Base-by-base conservation (phyloP, 2,329 filamentous ascomycete species). In the Chaetomium strumarium region DNA sequence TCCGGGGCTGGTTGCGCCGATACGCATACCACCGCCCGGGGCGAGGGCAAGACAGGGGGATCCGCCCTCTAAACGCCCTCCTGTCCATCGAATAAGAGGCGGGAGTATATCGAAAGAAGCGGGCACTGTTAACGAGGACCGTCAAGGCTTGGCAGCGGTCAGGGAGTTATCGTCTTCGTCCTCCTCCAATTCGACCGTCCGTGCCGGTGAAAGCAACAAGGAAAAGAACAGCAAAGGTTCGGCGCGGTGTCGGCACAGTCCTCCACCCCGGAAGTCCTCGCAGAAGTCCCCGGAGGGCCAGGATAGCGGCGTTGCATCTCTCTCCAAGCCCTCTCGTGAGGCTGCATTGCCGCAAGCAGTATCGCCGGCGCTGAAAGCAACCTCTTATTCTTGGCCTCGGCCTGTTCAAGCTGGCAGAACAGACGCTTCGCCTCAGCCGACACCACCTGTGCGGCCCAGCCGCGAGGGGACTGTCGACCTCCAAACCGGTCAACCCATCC, bases 121-220 rank as follows among this genome's bases (percentile, higher is more conserved):
- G n/a, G 76, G 76, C 19, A 64, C 68, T 13, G 67, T 70, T 37
- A 66, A 67, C 33, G 67, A 72, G 20, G 78, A 83, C 42, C 73
- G 75, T 11, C 75, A 80, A 54, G 81, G 80, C 4, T 73, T 90
- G 36, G 76, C 84, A 34, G 77, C 81, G 6, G 81, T 89, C 6
- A 77, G 83, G 50, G 86, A 90, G 64, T 85, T 85, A 1, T 72
- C 83, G 5, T 85, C 78, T 19, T 90, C 86, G 1, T 89, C 86
- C 0, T 89, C 86, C 0, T 88, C 85, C 5, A 81, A 79, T 55
- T 88, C 85, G 7, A 88, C 84, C 2, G 78, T 87, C 9, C 77
- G 81, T 33, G 77, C 72, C 14, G 75, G 73, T 20, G 74, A 74
- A 12, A 74, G 66, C 55, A 75, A 67, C 56, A 75, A 68, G 58